Evolutionary conservation across 371 early-diverging fungal genomes (phyloP).

Genomic region (Mortierella polycephala): DNA sequence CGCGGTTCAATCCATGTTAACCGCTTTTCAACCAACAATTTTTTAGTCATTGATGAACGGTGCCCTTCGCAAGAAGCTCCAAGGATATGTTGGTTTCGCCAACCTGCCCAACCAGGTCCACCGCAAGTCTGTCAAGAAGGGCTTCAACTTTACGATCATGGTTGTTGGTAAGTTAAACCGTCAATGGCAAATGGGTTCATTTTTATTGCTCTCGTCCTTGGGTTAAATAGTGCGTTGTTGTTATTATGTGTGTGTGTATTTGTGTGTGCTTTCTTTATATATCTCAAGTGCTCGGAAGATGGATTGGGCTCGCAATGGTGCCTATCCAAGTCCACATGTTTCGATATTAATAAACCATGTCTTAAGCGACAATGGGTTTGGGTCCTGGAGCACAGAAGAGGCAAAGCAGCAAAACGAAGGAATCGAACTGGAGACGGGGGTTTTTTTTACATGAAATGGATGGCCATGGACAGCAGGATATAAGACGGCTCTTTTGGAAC

Average conservation of each 20-base stretch:
- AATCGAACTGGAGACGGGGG: not conserved
- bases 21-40: not conserved
- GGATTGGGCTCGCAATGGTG: conserved; percentile 31
- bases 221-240: not conserved
- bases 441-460: not conserved
- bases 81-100: conserved; percentile 98
- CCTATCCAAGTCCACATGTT: not conserved
- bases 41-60: conserved; percentile 41
- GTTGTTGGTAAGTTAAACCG: conserved; percentile 85
- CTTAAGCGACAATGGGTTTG: conserved; percentile 6
- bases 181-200: not conserved
- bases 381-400: not conserved
- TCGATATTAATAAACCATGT: conserved; percentile 37
- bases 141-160: conserved; percentile 98
- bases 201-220: conserved; percentile 4
- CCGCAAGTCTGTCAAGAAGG: conserved; percentile 97
- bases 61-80: conserved; percentile 81
- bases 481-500: not conserved
- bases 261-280: not conserved
- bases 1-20: not conserved
- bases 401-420: not conserved
- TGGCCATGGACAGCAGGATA: not conserved
- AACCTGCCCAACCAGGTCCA: conserved; percentile 99
- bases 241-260: conserved; percentile 3
- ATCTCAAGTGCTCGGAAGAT: conserved; percentile 11